phyloP scores from a whole-genome alignment of 208 protist genomes.

The Trypanosoma grayi region DNA sequence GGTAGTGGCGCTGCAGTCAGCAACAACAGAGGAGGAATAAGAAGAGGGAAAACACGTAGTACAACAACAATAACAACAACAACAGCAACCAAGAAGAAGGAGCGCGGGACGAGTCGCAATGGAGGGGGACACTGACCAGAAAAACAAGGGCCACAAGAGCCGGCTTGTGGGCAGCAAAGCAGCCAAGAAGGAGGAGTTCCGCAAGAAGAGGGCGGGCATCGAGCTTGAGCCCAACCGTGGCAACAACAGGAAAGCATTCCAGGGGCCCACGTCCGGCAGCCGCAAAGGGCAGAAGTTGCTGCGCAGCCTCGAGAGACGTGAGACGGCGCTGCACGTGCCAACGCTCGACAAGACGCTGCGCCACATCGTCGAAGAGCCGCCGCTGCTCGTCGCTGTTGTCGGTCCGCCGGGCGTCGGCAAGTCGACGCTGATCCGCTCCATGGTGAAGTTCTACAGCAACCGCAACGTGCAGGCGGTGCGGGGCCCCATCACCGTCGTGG shows the following conservation, averaged over 20 bases:
- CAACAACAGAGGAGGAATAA: too few relatives aligned
- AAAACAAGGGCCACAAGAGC: conserved; percentile 89
- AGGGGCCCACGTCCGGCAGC: conserved; percentile 52
- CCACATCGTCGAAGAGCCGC: conserved; percentile 88
- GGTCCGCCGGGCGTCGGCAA: conserved; percentile 97
- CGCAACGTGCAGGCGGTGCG: conserved; percentile 92
- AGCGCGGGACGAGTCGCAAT: conserved; percentile 12
- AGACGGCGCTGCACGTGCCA: conserved; percentile 80
- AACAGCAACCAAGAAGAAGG: background rate
- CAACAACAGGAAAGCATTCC: conserved; percentile 92
- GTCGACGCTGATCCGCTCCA: conserved; percentile 96
- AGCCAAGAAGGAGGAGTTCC: conserved; percentile 78
- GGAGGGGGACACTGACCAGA: conserved; percentile 58
- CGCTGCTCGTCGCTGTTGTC: conserved; percentile 95
- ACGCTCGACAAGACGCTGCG: conserved; percentile 84
- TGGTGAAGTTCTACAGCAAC: conserved; percentile 98
- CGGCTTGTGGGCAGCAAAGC: conserved; percentile 86
- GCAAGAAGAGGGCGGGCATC: conserved; percentile 88
- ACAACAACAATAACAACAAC: background rate
- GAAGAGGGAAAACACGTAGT: background rate
- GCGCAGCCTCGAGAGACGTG: conserved; percentile 84
- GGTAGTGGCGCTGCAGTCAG: too few relatives aligned
- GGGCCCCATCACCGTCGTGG: conserved; percentile 98
- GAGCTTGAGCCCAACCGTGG: conserved; percentile 89
- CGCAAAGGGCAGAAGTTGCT: conserved; percentile 83